Conservation (phyloP, 306 rosid genomes). For the Ziziphus jujuba region DNA sequence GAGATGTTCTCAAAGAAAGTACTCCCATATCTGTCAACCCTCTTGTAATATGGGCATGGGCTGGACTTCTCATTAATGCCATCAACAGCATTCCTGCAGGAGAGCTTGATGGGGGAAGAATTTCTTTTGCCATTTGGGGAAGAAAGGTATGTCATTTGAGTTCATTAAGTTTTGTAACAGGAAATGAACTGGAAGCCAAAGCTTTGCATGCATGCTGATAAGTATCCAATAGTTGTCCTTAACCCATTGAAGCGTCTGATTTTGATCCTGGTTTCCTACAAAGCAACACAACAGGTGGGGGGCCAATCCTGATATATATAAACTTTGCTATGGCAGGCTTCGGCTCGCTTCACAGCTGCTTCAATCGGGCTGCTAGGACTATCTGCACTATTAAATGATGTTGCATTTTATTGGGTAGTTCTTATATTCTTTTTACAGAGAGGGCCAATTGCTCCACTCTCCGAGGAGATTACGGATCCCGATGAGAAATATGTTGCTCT, state of each 20-base stretch:
- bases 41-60: conserved; percentile 98
- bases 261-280: neutral
- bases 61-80: conserved; percentile 97
- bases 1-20: conserved; percentile 81
- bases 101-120: conserved; percentile 96
- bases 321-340: conserved; percentile 54
- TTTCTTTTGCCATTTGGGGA: conserved; percentile 89
- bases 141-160: conserved; percentile 71
- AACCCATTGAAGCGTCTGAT: neutral
- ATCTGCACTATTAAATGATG: conserved; percentile 76
- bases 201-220: neutral
- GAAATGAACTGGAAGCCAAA: neutral
- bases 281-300: no score
- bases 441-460: conserved; percentile 95
- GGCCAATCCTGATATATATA: neutral
- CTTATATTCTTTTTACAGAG: conserved; percentile 89
- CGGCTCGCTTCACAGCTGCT: conserved; percentile 69
- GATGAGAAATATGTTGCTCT: conserved; percentile 71
- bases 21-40: conserved; percentile 87
- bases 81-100: conserved; percentile 98
- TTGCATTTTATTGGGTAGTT: conserved; percentile 95
- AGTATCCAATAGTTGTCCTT: neutral
- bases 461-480: conserved; percentile 88
- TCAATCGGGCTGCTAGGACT: conserved; percentile 78
- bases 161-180: conserved; percentile 5